A percentile compares a stretch with the other conserved stretches of the same genome.
Conservation (phyloP, 2,329 filamentous ascomycete genomes). For the Fusarium tuaranense region DNA sequence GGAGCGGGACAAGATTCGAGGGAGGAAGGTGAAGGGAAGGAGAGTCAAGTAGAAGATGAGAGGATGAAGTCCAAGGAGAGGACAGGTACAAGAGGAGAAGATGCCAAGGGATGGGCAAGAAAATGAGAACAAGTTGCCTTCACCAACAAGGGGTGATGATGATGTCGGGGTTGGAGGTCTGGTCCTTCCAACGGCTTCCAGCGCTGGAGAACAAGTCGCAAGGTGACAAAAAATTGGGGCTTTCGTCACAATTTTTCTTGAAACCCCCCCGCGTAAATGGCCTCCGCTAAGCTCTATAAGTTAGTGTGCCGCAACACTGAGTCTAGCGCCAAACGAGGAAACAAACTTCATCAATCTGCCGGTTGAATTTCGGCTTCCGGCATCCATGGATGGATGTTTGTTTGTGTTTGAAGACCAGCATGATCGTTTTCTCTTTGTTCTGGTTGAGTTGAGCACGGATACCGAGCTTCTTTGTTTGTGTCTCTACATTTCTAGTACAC, state of each 20-base stretch:
- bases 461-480: background rate
- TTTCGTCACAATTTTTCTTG: conserved; percentile 49
- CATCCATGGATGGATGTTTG: background rate
- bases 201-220: conserved; percentile 33
- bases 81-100: background rate
- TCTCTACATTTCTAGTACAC: background rate
- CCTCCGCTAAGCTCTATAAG: conserved; percentile 30
- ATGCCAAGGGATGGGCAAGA: conserved; percentile 8
- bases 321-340: conserved; percentile 29
- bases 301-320: conserved; percentile 22
- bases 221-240: conserved; percentile 43
- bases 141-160: conserved; percentile 39
- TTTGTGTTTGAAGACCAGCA: background rate
- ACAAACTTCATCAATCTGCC: conserved; percentile 21
- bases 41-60: conserved; percentile 24
- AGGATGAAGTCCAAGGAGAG: conserved; percentile 5
- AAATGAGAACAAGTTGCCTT: conserved; percentile 15
- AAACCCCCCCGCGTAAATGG: conserved; percentile 41
- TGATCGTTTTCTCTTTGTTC: background rate
- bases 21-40: conserved; percentile 14
- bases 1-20: conserved; percentile 22
- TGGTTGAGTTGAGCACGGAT: background rate
- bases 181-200: conserved; percentile 44
- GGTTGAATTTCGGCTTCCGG: conserved; percentile 41
- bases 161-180: conserved; percentile 38